Base-by-base conservation (phyloP, 441 rosid species). In the Lepidium campestre region DNA sequence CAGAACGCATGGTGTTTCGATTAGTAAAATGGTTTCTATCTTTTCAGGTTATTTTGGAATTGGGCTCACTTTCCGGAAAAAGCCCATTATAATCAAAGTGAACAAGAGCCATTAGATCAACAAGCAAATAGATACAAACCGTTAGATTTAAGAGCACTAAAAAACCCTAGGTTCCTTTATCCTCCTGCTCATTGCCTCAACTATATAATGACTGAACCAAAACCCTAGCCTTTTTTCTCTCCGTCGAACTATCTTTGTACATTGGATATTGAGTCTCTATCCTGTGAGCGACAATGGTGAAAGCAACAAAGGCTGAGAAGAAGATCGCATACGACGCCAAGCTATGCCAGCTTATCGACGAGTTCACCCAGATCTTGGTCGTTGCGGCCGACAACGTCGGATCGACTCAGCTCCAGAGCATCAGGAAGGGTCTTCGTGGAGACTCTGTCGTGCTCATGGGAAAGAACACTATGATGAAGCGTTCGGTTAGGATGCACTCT, bases 381-480 rank as follows among this genome's bases (percentile, higher is more conserved):
- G 98, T 55, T 25, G 91, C 91, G 0, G 97, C 99, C 10, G 98
- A 94, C 57, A 94, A 94, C 66, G 99, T 94, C 3, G 98, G 99
- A 5, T 94, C 99, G 3, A 91, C 79, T 45, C 99, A 94, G 89
- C 83, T 94, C 10, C 98, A 91, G 86, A 88, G 70, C 79, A 94
- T 94, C 70, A 77, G 99, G 63, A 80, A 9, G 35, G 98, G 99
- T 62, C 86, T 94, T 52, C 84, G 99, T 39, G 98, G 99, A 1
- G 96, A 91, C 78, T 91, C 99, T 0, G 45, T 94, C 2, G 89
- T 94, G 8, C 89, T 94, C 3, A 94, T 94, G 98, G 99, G 98
- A 0, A 94, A 94, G 79, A 94, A 94, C 74, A 94, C 99, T 34
- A 94, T 94, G 99, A 94, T 91, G 98, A 94, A 91, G 73, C 80